Conservation (phyloP, 495 filamentous ascomycete genomes). For the Aspergillus avenaceus region DNA sequence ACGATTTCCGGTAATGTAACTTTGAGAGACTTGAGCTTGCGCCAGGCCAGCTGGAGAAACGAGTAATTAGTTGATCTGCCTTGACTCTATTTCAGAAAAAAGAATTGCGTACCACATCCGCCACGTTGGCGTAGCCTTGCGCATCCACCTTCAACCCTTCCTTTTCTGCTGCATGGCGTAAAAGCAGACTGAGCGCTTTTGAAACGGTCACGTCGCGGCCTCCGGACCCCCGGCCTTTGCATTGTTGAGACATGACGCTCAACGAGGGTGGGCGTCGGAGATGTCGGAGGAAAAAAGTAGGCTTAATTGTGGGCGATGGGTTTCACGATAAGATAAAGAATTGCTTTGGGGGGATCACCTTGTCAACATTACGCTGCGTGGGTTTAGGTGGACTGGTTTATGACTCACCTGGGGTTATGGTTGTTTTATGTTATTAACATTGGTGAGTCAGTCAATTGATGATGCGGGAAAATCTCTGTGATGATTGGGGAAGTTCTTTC, state of each 20-base stretch:
- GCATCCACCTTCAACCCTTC: conserved; percentile 71
- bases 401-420: too few species aligned
- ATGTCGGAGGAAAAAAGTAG: not conserved
- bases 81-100: not conserved
- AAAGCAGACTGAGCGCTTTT: conserved; percentile 71
- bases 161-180: conserved; percentile 78
- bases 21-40: conserved; percentile 61
- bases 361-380: too few species aligned
- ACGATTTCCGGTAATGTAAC: conserved; percentile 71
- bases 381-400: too few species aligned
- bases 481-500: too few species aligned
- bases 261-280: not conserved
- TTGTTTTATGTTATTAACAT: too few species aligned
- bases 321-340: not conserved
- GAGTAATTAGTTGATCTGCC: not conserved
- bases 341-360: too few species aligned
- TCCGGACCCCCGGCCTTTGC: conserved; percentile 21
- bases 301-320: not conserved
- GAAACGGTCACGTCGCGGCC: conserved; percentile 64
- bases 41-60: conserved; percentile 60
- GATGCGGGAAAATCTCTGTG: too few species aligned
- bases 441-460: too few species aligned
- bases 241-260: conserved; percentile 6
- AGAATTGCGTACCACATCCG: conserved; percentile 61
- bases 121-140: conserved; percentile 76